Evolutionary conservation across 1,284 basidiomycete species (phyloP), one percentile per base, ranked within the genome.

Genomic region (Laetiporus sulphureus): DNA sequence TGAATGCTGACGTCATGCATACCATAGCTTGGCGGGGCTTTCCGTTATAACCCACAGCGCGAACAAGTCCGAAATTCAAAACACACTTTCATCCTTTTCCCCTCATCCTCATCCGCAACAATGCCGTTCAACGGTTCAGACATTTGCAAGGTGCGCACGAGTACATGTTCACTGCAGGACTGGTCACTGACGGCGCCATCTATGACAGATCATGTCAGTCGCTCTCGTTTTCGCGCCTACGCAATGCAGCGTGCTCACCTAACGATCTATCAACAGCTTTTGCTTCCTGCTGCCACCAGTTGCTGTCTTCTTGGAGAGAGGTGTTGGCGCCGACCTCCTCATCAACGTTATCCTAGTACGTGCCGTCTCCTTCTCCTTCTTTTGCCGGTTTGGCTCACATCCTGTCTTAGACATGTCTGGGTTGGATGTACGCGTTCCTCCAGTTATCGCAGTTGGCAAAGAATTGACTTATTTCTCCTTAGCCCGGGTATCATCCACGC

Each of bases 401-500:
- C 38, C 36, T 19, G 5, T 38, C 4, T 19, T 41, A 68, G 65
- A 86, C 84, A 19, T 66, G 77, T 39, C 65, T 87, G 39, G 84
- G 84, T 51, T 86, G 79, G 62, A 68, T 87, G 81, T 83, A 59
- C 54, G 51, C 41, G 27, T 20, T 24, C 45, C 32, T 24, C 39
- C 29, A 39, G 13, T 23, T 42, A 8, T 29, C 15, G 15, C 4
- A 20, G 16, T 10, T 24, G 8, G 29, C 47, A 57, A 31, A 27
- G 39, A 31, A 37, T 48, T 60, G 35, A 53, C 20, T 50, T 3
- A 39, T 32, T 36, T 29, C 40, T 23, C 34, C 29, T 41, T 49
- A 83, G 80, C 51, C 84, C 85, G 22, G 84, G 84, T 52, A 75
- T 87, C 60, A 78, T 86, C 47, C 84, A 88, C 53, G 83, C 84